These are phyloP conservation scores for Mikania micrantha DNA, from an alignment of 129 eudicot genomes.

Conservation along the genomic window DNA sequence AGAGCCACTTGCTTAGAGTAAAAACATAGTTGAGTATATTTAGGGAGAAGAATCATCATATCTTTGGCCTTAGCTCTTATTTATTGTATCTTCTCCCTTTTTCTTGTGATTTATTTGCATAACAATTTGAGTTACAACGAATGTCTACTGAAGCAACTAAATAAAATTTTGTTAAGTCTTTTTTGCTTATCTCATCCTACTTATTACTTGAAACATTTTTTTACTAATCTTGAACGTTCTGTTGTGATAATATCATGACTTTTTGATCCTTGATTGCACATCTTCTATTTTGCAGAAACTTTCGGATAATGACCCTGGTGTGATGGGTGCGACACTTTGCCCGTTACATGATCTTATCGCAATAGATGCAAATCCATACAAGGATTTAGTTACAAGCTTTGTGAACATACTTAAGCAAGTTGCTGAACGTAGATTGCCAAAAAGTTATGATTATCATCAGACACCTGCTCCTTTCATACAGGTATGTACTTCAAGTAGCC, in stretches of 20 bases:
- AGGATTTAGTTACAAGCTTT: not conserved
- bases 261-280: constrained; percentile 9
- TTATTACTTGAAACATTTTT: not conserved
- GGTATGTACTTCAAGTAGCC: constrained; percentile 35
- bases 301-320: constrained; percentile 97
- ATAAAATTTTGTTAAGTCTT: not conserved
- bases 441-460: constrained; percentile 98
- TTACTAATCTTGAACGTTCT: not conserved
- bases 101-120: constrained; percentile 6
- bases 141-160: not conserved
- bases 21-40: not conserved
- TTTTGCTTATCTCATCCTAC: not conserved
- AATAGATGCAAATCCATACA: constrained; percentile 36
- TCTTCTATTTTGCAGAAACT: constrained; percentile 60
- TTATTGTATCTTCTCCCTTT: not conserved
- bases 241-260: constrained; percentile 4
- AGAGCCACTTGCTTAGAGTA: not conserved
- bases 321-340: constrained; percentile 94
- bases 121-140: not conserved
- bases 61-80: not conserved
- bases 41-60: constrained; percentile 1
- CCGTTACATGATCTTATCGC: constrained; percentile 82
- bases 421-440: constrained; percentile 95
- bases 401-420: constrained; percentile 98
- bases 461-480: constrained; percentile 99